Percentiles rank a stretch among this genome's conserved stretches.
phyloP scores from a whole-genome alignment of 78 protist genomes.

The Speleostelium caveatum region DNA sequence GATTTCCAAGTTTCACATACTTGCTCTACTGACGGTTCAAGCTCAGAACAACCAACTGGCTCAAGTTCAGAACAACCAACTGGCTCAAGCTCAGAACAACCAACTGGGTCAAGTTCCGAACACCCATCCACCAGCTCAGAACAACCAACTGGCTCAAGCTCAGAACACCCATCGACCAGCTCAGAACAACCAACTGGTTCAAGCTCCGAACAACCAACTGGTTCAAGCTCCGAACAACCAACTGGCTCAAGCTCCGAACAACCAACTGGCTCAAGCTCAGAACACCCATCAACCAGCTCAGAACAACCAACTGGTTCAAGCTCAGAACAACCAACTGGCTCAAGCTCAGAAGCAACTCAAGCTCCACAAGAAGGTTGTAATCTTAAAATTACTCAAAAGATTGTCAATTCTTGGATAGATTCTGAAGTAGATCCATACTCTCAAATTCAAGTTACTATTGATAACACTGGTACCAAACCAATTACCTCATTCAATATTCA shows the following conservation, averaged over 20 bases:
- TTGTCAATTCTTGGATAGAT: constrained; percentile 10
- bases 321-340: not conserved
- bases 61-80: not conserved
- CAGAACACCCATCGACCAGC: not conserved
- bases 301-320: not conserved
- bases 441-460: constrained; percentile 7
- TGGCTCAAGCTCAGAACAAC: not conserved
- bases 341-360: not conserved
- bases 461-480: constrained; percentile 43
- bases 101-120: not conserved
- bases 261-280: constrained; percentile 4
- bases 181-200: not conserved
- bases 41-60: not conserved
- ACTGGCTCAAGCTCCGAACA: not conserved
- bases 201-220: not conserved
- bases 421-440: not conserved
- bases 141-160: not conserved
- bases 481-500: not conserved
- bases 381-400: not conserved
- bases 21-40: not conserved
- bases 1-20: not conserved
- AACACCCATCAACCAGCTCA: not conserved
- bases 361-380: not conserved
- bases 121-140: not conserved
- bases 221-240: not conserved